Conservation (phyloP, 1,284 basidiomycete genomes). For the Leccinum brunneo-olivaceum region DNA sequence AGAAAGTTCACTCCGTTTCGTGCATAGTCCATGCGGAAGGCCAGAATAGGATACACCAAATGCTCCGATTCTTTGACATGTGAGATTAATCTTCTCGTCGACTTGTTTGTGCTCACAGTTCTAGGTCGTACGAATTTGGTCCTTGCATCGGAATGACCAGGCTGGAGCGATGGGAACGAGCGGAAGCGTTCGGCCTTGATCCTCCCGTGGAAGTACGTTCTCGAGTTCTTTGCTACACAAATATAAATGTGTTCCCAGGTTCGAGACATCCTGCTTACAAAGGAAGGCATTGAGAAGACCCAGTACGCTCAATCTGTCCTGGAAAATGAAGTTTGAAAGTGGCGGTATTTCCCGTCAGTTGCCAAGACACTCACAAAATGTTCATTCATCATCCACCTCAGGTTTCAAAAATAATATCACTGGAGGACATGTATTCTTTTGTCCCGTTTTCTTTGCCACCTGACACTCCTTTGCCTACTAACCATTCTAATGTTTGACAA, state of each 20-base stretch:
- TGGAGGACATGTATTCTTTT: neutral
- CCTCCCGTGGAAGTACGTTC: conserved; percentile 72
- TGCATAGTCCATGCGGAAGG: conserved; percentile 53
- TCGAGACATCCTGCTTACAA: conserved; percentile 62
- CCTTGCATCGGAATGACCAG: conserved; percentile 81
- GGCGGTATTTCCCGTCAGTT: neutral
- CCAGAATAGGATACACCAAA: conserved; percentile 60
- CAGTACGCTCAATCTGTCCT: conserved; percentile 48
- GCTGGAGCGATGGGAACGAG: conserved; percentile 85
- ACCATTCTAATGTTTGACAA: no score
- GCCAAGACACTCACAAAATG: neutral
- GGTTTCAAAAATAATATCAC: neutral
- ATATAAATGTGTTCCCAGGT: conserved; percentile 43
- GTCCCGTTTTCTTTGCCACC: neutral
- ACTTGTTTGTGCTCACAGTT: conserved; percentile 1
- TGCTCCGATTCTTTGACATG: conserved; percentile 79
- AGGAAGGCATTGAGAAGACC: conserved; percentile 41
- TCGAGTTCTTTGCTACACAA: neutral
- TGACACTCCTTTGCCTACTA: no score
- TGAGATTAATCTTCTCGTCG: conserved; percentile 28
- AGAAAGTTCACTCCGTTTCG: neutral
- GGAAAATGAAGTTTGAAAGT: conserved; percentile 36
- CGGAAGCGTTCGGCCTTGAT: conserved; percentile 70
- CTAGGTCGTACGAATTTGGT: conserved; percentile 74
- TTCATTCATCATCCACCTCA: neutral